phyloP scores from a whole-genome alignment of 345 rosid species.

The Corchorus olitorius region DNA sequence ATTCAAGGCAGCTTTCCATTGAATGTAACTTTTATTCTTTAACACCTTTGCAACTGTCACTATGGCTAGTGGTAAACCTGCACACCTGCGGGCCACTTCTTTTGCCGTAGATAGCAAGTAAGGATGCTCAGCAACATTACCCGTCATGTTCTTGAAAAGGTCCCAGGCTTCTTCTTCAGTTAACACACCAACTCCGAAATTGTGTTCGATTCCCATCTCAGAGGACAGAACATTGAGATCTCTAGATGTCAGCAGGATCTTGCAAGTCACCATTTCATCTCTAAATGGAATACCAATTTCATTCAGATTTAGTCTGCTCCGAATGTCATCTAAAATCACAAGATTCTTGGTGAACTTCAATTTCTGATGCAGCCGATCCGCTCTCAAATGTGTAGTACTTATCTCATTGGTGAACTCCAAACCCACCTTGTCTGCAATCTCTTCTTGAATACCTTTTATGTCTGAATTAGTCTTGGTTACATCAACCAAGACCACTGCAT shows the following conservation, averaged over 20 bases:
- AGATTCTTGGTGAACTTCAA: conserved; percentile 25
- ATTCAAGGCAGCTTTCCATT: conserved; percentile 30
- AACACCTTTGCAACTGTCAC: conserved; percentile 26
- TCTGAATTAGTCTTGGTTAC: conserved; percentile 11
- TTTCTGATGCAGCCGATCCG: background rate
- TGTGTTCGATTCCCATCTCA: conserved; percentile 18
- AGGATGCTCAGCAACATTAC: background rate
- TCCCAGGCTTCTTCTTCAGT: conserved; percentile 29
- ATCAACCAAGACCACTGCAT: conserved; percentile 10
- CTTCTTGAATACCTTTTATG: conserved; percentile 17
- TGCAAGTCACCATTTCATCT: conserved; percentile 25
- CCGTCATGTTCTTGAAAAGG: conserved; percentile 21
- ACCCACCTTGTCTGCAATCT: conserved; percentile 17
- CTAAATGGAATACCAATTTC: conserved; percentile 30
- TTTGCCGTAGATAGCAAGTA: background rate
- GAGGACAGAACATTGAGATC: background rate
- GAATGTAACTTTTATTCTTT: background rate
- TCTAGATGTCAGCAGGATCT: conserved; percentile 34
- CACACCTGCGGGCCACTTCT: conserved; percentile 25
- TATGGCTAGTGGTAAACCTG: conserved; percentile 35
- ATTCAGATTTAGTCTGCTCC: conserved; percentile 24
- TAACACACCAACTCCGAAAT: conserved; percentile 7
- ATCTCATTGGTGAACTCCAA: background rate
- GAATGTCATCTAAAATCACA: conserved; percentile 33
- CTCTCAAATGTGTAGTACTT: background rate